Evolutionary conservation across 2,329 filamentous ascomycete genomes (phyloP), one percentile per base, ranked within the genome.

Genomic region (Phaeosphaeria sp.): DNA sequence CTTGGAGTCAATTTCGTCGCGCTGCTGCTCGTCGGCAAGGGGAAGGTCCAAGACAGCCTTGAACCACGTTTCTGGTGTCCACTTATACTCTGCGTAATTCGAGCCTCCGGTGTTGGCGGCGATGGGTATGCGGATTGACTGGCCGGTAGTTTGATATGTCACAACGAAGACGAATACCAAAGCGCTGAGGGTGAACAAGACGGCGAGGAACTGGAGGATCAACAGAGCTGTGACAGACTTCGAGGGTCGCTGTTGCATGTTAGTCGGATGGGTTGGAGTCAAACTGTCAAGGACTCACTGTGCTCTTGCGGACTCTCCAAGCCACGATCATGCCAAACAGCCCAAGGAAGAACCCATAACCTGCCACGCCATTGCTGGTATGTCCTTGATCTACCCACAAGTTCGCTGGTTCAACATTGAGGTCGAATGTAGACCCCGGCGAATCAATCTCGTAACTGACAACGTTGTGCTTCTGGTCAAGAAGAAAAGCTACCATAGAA

Each of bases 21-120:
- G 63, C 18, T 59, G 56, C 3, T 55, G 25, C 8, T 51, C 30
- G 25, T 69, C 56, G 3, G 60, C 66, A 2, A 74, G 43, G 8
- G 73, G 71, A n/a, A 73, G 63, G 8, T 71, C 66, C 9, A 71
- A 50, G 0, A 75, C 68, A 2, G 72, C 71, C 51, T 69, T 70
- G 60, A 67, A 72, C 73, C 73, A 75, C 2, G 67, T 75, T 50
- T 73, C 73, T 2, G 71, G 71, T 3, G 73, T 75, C 73, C 73
- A 75, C 50, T 61, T 62, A 42, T 68, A 52, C 27, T 64, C 64
- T 1, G 66, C 60, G 49, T 74, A 75, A 42, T 66, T 49, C 20
- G 45, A 49, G 24, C 61, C 63, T 27, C 63, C 53, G 36, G 65
- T 56, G 27, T 68, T 65, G 18, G 51, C 54, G 1, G 71, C 69